Base-by-base conservation (phyloP, 306 rosid genomes). In the Citrullus amarus region DNA sequence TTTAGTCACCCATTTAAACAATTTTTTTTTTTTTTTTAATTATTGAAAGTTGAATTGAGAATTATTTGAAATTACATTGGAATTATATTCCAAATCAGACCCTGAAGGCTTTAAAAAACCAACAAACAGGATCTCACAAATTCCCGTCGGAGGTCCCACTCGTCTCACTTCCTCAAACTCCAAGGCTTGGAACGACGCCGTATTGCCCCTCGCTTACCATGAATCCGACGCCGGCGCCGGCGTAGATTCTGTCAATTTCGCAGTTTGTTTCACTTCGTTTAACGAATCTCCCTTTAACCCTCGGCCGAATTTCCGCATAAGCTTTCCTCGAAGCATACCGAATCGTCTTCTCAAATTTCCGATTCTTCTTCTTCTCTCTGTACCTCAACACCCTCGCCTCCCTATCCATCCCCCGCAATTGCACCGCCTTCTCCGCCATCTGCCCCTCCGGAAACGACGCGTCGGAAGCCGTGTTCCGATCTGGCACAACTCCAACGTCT, bases 171-270 rank as follows among this genome's bases (percentile, higher is more conserved):
- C 13, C 8, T 3, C 57, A 53, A 53, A 44, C n/a, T 85, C 84
- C 87, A 82, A 94, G 90, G 77, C 95, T 83, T 0, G 98, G 97
- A 1, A 94, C 98, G 84, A 94, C 92, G 85, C 96, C 98, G 89
- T 90, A 92, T 9, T 84, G 97, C 0, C 83, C 16, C 9, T 90
- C 98, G 0, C 79, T 16, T 2, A 79, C 75, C 6, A 83, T 51
- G 12, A 44, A 72, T 1, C 48, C 72, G 1, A 87, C 72, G 72
- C 50, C 48, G 5, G 85, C 72, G 79, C 81, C 60, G 81, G 78
- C 72, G 14, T 22, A 94, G 41, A 88, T 83, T 4, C 84, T 80
- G 75, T 90, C 91, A 25, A 88, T 86, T 0, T 77, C 44, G 2
- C 70, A 89, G 71, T 90, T 90, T 3, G 71, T 82, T 72, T 88